These are phyloP conservation scores for Daedalea quercina DNA, from an alignment of 768 basidiomycete species.

Conservation along the genomic window DNA sequence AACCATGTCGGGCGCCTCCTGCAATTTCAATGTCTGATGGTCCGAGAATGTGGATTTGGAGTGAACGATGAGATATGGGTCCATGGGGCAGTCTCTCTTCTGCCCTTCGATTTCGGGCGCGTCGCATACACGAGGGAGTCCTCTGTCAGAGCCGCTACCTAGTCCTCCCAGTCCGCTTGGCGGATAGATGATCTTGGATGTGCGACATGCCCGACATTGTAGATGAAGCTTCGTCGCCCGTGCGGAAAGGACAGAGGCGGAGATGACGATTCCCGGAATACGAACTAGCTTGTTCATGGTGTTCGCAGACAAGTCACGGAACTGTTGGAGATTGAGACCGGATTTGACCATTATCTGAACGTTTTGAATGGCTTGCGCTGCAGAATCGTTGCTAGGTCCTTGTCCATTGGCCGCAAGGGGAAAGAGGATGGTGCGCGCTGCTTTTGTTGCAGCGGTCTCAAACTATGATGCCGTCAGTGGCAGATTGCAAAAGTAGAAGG, in stretches of 20 bases:
- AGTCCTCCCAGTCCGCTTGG: slow-evolving; percentile 75
- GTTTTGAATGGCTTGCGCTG: slow-evolving; percentile 49
- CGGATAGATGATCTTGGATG: slow-evolving; percentile 72
- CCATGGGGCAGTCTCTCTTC: slow-evolving; percentile 90
- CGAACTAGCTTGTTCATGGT: slow-evolving; percentile 96
- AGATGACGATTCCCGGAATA: slow-evolving; percentile 96
- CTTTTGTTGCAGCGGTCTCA: slow-evolving; percentile 83
- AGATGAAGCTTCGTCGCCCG: slow-evolving; percentile 89
- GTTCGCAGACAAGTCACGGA: slow-evolving; percentile 89
- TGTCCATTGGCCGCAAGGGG: slow-evolving; percentile 48
- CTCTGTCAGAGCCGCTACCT: slow-evolving; percentile 80
- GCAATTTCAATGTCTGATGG: slow-evolving; percentile 93
- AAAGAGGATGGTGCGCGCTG: slow-evolving; percentile 78
- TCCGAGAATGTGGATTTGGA: slow-evolving; percentile 92
- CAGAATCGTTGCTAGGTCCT: slow-evolving; percentile 35
- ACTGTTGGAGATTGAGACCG: slow-evolving; percentile 89
- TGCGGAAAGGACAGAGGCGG: slow-evolving; percentile 88
- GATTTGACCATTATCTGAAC: slow-evolving; percentile 86
- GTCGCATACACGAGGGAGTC: slow-evolving; percentile 84
- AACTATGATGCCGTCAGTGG: slow-evolving; percentile 44
- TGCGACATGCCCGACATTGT: slow-evolving; percentile 87
- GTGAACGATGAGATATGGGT: slow-evolving; percentile 94
- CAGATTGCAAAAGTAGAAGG: background rate
- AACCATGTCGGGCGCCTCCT: slow-evolving; percentile 99
- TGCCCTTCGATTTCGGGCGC: slow-evolving; percentile 74